Conservation (phyloP, 2,329 filamentous ascomycete species). For the Penicillium sclerotiorum region DNA sequence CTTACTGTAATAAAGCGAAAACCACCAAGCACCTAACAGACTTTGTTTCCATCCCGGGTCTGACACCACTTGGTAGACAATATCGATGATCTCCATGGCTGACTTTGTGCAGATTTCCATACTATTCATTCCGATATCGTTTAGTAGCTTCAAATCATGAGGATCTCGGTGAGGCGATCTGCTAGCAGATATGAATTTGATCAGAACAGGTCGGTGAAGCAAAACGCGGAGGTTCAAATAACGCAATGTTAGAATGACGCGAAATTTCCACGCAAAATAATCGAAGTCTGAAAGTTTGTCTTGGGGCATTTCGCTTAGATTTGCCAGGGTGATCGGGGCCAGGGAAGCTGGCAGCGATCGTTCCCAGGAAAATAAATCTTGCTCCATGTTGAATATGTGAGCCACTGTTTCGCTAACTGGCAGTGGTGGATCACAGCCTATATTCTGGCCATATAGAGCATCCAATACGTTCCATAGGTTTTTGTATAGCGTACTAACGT, state of each 20-base stretch:
- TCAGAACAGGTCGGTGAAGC: conserved; percentile 45
- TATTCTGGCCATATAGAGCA: conserved; percentile 48
- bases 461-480: conserved; percentile 42
- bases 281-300: conserved; percentile 3
- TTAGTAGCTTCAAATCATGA: conserved; percentile 26
- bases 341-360: conserved; percentile 12
- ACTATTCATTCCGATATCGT: conserved; percentile 37
- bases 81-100: conserved; percentile 32
- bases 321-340: conserved; percentile 6
- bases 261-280: conserved; percentile 34
- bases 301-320: neutral
- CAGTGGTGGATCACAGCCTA: conserved; percentile 37
- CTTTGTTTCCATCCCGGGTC: conserved; percentile 22
- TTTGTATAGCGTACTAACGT: conserved; percentile 34
- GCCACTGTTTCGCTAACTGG: conserved; percentile 34
- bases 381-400: conserved; percentile 34
- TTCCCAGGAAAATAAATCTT: conserved; percentile 21
- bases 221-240: conserved; percentile 47
- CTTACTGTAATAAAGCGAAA: conserved; percentile 40
- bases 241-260: conserved; percentile 48
- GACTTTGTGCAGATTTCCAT: conserved; percentile 37
- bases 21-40: conserved; percentile 36
- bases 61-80: conserved; percentile 23
- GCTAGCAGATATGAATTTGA: conserved; percentile 38
- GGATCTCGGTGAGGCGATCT: conserved; percentile 12